These are phyloP conservation scores for Heliocybe sulcata DNA, from an alignment of 1,284 basidiomycete species.

Conservation along the genomic window DNA sequence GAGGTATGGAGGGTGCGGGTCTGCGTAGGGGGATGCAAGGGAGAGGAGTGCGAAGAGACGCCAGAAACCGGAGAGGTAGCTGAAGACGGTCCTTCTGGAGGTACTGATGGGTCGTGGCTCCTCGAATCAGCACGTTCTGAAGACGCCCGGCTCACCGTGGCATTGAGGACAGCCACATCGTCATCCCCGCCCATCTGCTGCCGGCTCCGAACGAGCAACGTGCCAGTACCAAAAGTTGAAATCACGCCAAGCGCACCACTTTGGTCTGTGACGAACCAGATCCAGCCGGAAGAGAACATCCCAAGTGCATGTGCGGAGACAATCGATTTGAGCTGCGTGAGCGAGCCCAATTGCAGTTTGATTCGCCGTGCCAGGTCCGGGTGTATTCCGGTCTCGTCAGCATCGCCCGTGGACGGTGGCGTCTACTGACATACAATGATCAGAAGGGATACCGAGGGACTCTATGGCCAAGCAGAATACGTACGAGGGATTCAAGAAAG, in stretches of 20 bases:
- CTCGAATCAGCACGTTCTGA: not conserved
- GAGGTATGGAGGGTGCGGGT: constrained; percentile 16
- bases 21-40: constrained; percentile 19
- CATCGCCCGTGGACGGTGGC: constrained; percentile 32
- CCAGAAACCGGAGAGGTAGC: constrained; percentile 18
- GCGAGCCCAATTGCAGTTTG: constrained; percentile 48
- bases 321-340: constrained; percentile 68
- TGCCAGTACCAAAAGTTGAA: constrained; percentile 87
- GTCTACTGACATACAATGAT: constrained; percentile 27
- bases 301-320: constrained; percentile 75
- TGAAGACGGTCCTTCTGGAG: constrained; percentile 1
- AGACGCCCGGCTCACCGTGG: not conserved
- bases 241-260: constrained; percentile 61
- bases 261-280: constrained; percentile 80
- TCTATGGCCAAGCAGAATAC: constrained; percentile 24
- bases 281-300: constrained; percentile 79
- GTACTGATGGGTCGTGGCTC: not conserved
- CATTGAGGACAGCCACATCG: not conserved
- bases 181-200: constrained; percentile 1
- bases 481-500: constrained; percentile 82
- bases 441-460: constrained; percentile 2
- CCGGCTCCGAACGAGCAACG: constrained; percentile 72
- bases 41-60: constrained; percentile 13
- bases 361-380: constrained; percentile 33
- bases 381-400: constrained; percentile 39